Evolutionary conservation across 1,284 basidiomycete species (phyloP), one percentile per base, ranked within the genome.

Genomic region (Volvariella surrecta): DNA sequence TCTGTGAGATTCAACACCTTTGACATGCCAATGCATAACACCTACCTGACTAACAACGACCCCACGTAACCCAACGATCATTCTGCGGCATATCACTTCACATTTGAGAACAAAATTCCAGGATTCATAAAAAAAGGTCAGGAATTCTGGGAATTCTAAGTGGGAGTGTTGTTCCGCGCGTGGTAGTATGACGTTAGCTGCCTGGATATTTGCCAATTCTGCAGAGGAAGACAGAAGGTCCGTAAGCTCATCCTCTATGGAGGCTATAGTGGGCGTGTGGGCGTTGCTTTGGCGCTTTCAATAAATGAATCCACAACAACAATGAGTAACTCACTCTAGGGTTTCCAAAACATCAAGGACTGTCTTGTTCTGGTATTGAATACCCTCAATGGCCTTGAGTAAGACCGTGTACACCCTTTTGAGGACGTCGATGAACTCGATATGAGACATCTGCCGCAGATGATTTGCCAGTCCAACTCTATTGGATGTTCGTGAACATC

Each of bases 21-120:
- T 37, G 40, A 28, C 21, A 32, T 37, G 34, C 7, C 32, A 7
- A 41, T 19, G 42, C 37, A 35, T 51, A 50, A 50, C 4, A 52
- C 66, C 32, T 43, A 85, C 86, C 70, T 93, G 91, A 42, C 80
- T 74, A 31, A 91, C 80, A 35, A 90, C 73, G 1, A 81, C 84
- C 3, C 91, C 90, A 42, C 94, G 71, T 19, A 99, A 66, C 3
- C 89, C 86, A 38, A 95, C 89, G 47, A 97, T 90, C 89, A 98
- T 96, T 48, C 86, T 73, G 41, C 82, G 75, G 51, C 85, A 89
- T 20, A 95, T 70, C 18, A 80, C 75, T 61, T 99, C 95, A 52
- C 87, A 91, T 46, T 73, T 72, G 7, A 95, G 73, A 18, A 98
- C 89, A 56, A 98, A 98, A 32, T 74, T 64, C 92, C 93, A 97